Evolutionary conservation across 306 rosid genomes (phyloP).

Genomic region (Quercus ilex): DNA sequence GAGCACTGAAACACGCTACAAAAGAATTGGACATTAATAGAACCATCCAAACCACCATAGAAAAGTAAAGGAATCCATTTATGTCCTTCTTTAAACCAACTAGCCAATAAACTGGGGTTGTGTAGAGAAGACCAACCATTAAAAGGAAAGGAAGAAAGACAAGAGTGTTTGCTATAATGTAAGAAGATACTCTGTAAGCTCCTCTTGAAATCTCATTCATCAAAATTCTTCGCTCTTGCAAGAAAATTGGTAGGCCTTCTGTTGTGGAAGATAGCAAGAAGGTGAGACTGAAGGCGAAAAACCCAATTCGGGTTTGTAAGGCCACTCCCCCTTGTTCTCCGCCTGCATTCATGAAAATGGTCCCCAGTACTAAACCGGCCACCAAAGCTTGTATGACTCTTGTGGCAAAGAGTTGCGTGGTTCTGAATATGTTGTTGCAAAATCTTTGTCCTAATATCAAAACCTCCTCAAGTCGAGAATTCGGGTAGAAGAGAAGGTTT

Average conservation of each 20-base stretch:
- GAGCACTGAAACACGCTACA: slow-evolving; percentile 91
- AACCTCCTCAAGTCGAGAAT: slow-evolving; percentile 54
- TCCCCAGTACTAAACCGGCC: slow-evolving; percentile 48
- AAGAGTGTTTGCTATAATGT: slow-evolving; percentile 44
- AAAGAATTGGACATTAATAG: slow-evolving; percentile 75
- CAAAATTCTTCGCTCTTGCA: slow-evolving; percentile 46
- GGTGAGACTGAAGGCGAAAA: slow-evolving; percentile 61
- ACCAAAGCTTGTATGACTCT: slow-evolving; percentile 49
- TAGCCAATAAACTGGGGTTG: slow-evolving; percentile 49
- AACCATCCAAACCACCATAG: slow-evolving; percentile 51
- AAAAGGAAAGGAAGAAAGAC: slow-evolving; percentile 52
- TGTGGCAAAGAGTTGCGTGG: slow-evolving; percentile 64
- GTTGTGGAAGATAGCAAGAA: slow-evolving; percentile 56
- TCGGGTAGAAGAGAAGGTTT: slow-evolving; percentile 40
- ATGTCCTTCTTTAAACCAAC: slow-evolving; percentile 37
- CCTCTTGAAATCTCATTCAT: slow-evolving; percentile 51
- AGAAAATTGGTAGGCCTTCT: slow-evolving; percentile 59
- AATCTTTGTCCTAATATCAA: slow-evolving; percentile 78
- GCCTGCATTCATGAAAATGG: slow-evolving; percentile 45
- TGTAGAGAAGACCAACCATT: slow-evolving; percentile 36
- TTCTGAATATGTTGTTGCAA: slow-evolving; percentile 81
- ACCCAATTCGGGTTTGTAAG: slow-evolving; percentile 45
- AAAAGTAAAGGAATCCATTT: slow-evolving; percentile 46
- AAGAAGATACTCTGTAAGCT: slow-evolving; percentile 51
- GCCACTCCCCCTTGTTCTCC: slow-evolving; percentile 21